phyloP scores from a whole-genome alignment of 768 basidiomycete genomes.

The Hirschioporus abietinus region DNA sequence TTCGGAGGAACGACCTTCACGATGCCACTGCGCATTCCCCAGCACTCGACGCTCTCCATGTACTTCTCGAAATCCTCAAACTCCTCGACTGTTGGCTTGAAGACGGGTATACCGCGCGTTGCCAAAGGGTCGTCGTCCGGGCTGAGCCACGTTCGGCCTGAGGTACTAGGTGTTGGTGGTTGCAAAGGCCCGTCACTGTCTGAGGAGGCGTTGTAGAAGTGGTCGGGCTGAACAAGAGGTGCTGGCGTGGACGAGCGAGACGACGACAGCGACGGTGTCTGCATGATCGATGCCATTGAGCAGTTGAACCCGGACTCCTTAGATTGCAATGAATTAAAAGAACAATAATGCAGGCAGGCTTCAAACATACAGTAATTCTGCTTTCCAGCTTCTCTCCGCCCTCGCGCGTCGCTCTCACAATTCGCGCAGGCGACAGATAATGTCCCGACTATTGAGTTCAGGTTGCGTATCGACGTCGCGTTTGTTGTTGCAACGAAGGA shows the following conservation, averaged over 20 bases:
- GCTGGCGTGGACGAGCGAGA: conserved; percentile 50
- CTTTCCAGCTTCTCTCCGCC: too few relatives aligned
- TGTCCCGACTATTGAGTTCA: too few relatives aligned
- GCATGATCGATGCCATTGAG: not conserved
- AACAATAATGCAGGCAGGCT: not conserved
- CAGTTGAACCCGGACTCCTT: not conserved
- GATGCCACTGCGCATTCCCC: conserved; percentile 89
- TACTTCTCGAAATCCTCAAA: conserved; percentile 90
- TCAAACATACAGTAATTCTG: not conserved
- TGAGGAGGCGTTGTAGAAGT: conserved; percentile 64
- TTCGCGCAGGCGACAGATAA: too few relatives aligned
- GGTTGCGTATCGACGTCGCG: not conserved
- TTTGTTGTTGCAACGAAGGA: too few relatives aligned
- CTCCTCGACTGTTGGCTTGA: conserved; percentile 90
- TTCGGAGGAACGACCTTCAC: conserved; percentile 94
- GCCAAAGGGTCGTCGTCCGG: conserved; percentile 80
- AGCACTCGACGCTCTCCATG: conserved; percentile 80
- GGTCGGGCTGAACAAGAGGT: conserved; percentile 67
- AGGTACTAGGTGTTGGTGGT: conserved; percentile 59
- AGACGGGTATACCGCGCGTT: conserved; percentile 91
- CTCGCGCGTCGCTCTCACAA: too few relatives aligned
- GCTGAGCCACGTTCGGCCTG: conserved; percentile 60
- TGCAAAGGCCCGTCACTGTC: conserved; percentile 24
- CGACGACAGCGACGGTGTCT: conserved; percentile 30
- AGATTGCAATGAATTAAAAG: not conserved